Percentiles rank a stretch among this genome's conserved stretches.
phyloP scores from a whole-genome alignment of 805 yeast species.

The Lipomyces sp. region DNA sequence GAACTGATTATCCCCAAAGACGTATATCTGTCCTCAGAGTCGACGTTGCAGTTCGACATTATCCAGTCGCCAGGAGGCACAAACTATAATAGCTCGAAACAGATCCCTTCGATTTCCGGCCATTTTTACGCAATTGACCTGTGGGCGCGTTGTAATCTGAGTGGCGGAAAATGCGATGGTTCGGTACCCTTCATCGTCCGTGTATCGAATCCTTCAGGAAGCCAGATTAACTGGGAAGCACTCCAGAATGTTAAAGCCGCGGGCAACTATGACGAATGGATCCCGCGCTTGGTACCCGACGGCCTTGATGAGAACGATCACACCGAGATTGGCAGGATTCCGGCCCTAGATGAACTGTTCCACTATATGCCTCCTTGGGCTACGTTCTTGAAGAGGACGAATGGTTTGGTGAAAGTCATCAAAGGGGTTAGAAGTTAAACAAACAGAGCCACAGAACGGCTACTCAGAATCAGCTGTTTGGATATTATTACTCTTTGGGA shows the following conservation, averaged over 20 bases:
- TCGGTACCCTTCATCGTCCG: slow-evolving; percentile 16
- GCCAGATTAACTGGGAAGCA: slow-evolving; percentile 3
- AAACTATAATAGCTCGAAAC: not conserved
- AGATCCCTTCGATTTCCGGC: not conserved
- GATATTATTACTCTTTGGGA: no score
- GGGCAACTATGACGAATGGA: slow-evolving; percentile 83
- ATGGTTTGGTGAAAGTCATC: slow-evolving; percentile 69
- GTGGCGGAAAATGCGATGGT: slow-evolving; percentile 15
- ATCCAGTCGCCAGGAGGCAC: not conserved
- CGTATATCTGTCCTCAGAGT: slow-evolving; percentile 1
- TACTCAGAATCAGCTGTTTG: no score
- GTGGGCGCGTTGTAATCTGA: slow-evolving; percentile 27
- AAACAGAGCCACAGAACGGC: no score
- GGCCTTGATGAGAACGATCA: not conserved
- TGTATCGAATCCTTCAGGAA: slow-evolving; percentile 8
- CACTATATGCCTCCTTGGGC: slow-evolving; percentile 70
- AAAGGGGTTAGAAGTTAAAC: slow-evolving; percentile 49
- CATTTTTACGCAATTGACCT: slow-evolving; percentile 11
- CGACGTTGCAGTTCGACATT: not conserved
- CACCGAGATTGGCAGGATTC: slow-evolving; percentile 54
- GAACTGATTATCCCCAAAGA: slow-evolving; percentile 16
- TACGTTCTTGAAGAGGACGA: slow-evolving; percentile 62
- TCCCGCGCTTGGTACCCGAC: slow-evolving; percentile 15
- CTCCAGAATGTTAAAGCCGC: slow-evolving; percentile 46
- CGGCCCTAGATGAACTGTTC: slow-evolving; percentile 72